phyloP scores from a whole-genome alignment of 331 rosid species.

The Pyracantha coccinea region DNA sequence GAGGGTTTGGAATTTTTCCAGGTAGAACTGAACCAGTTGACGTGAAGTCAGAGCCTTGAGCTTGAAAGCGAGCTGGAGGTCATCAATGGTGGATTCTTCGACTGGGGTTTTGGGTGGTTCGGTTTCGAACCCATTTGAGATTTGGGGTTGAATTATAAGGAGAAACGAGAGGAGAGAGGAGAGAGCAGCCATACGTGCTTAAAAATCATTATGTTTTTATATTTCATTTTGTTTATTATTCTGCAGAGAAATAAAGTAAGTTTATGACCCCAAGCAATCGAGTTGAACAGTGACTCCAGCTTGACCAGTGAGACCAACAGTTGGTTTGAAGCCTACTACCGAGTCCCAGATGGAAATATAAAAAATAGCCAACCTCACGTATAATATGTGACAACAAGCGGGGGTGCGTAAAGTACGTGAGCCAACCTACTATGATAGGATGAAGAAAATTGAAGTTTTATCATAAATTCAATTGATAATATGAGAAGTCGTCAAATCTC shows the following conservation, averaged over 20 bases:
- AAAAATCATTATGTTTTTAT: no score
- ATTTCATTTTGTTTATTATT: no score
- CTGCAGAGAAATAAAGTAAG: not conserved
- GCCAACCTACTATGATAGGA: no score
- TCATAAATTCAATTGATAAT: no score
- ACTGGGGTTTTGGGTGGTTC: not conserved
- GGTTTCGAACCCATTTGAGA: not conserved
- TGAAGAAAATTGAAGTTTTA: no score
- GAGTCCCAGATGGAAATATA: conserved; percentile 32
- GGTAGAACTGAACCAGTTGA: conserved; percentile 43
- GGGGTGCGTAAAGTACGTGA: no score
- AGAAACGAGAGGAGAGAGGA: not conserved
- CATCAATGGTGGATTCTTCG: conserved; percentile 42
- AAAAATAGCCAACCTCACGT: no score
- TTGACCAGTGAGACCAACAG: conserved; percentile 60
- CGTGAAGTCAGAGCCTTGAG: conserved; percentile 30
- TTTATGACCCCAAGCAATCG: no score
- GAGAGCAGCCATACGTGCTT: no score
- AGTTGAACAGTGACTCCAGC: conserved; percentile 25
- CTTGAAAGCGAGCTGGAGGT: conserved; percentile 39
- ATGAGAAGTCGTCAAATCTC: no score
- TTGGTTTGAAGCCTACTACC: conserved; percentile 55
- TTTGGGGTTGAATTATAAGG: not conserved
- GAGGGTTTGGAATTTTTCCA: conserved; percentile 22
- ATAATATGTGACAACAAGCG: no score